A percentile compares a stretch with the other conserved stretches of the same genome.
Evolutionary conservation across 495 filamentous ascomycete genomes (phyloP).

Genomic region (Daldinia decipiens): DNA sequence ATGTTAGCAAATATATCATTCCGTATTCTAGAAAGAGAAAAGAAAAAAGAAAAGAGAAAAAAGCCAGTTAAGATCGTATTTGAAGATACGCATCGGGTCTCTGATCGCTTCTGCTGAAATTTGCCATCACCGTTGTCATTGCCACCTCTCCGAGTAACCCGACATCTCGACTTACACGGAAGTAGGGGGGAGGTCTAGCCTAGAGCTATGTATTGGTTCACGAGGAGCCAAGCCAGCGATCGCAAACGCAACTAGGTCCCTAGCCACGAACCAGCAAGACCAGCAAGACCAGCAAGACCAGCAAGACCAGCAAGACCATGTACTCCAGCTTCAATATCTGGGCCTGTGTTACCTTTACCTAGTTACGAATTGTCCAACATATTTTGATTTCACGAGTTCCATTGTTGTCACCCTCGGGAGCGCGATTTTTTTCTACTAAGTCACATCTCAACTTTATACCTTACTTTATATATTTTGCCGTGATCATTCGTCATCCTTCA

Average conservation of each 20-base stretch:
- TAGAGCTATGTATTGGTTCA: slow-evolving; percentile 36
- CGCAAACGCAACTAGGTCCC: slow-evolving; percentile 24
- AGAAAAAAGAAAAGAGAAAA: background rate
- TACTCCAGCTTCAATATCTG: slow-evolving; percentile 27
- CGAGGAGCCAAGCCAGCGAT: slow-evolving; percentile 36
- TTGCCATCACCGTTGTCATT: slow-evolving; percentile 21
- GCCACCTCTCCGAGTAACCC: slow-evolving; percentile 22
- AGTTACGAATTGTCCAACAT: slow-evolving; percentile 21
- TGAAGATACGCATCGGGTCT: slow-evolving; percentile 28
- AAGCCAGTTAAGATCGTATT: background rate
- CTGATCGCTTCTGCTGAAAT: slow-evolving; percentile 30
- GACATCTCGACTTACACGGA: slow-evolving; percentile 31
- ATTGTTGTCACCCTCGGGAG: slow-evolving; percentile 18
- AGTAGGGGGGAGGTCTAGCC: slow-evolving; percentile 25
- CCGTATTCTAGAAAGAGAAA: slow-evolving; percentile 13
- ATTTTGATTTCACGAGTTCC: slow-evolving; percentile 18
- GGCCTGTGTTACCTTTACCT: slow-evolving; percentile 6
- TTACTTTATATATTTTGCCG: background rate
- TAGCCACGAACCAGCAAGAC: slow-evolving; percentile 7
- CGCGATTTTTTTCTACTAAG: slow-evolving; percentile 25
- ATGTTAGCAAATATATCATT: slow-evolving; percentile 24
- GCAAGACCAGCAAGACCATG: too few species aligned
- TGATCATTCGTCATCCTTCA: slow-evolving; percentile 12
- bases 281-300: background rate
- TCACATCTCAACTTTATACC: slow-evolving; percentile 21